Conservation (phyloP, 2,329 filamentous ascomycete genomes). For the Arachnopeziza araneosa region DNA sequence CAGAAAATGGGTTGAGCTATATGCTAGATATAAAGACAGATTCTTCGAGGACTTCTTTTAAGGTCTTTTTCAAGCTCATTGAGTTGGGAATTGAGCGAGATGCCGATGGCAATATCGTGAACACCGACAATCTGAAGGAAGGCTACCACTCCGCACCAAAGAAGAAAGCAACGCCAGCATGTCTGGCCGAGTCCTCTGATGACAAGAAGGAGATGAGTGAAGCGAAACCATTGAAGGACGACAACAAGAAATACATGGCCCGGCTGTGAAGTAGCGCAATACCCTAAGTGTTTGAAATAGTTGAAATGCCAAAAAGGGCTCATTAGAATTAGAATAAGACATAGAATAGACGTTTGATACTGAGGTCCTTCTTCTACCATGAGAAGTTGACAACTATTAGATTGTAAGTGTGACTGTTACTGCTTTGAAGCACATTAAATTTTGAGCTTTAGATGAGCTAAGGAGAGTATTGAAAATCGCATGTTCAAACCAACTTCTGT, state of each 20-base stretch:
- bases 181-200: constrained; percentile 29
- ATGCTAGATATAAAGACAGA: constrained; percentile 54
- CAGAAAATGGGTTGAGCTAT: constrained; percentile 49
- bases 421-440: no score
- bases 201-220: constrained; percentile 31
- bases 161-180: constrained; percentile 39
- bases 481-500: no score
- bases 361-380: not conserved
- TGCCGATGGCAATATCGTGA: constrained; percentile 44
- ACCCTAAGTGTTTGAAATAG: not conserved
- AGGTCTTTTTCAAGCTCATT: constrained; percentile 54
- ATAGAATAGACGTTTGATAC: not conserved
- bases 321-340: not conserved
- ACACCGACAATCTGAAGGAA: constrained; percentile 51
- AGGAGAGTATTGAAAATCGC: no score
- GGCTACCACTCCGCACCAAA: constrained; percentile 52
- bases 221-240: constrained; percentile 35
- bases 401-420: no score
- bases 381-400: not conserved
- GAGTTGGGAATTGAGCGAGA: constrained; percentile 56
- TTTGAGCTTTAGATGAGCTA: no score
- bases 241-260: constrained; percentile 22
- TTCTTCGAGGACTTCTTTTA: constrained; percentile 57
- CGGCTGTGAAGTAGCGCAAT: constrained; percentile 16
- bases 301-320: not conserved